phyloP scores from a whole-genome alignment of 179 eudicot genomes.

The Spinacia oleracea region DNA sequence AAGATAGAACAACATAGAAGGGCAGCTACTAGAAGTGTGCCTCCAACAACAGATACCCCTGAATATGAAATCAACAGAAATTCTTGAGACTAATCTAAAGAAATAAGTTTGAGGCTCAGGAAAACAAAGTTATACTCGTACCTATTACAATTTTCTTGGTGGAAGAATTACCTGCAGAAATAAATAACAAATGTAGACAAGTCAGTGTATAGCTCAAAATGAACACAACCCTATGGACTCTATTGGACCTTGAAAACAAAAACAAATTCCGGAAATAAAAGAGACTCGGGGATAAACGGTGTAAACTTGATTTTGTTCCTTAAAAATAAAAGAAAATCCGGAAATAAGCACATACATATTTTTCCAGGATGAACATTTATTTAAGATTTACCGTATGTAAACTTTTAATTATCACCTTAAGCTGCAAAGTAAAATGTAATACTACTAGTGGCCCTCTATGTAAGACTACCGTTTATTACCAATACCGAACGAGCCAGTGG shows the following conservation, averaged over 20 bases:
- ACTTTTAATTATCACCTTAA: not conserved
- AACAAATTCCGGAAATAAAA: not conserved
- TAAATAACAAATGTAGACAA: not conserved
- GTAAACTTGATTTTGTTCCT: not conserved
- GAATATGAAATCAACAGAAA: conserved; percentile 24
- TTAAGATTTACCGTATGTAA: not conserved
- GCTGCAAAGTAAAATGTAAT: not conserved
- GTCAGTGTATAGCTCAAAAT: not conserved
- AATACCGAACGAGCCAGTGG: too few species aligned
- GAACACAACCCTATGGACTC: not conserved
- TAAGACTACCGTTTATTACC: too few species aligned
- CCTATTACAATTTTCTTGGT: conserved; percentile 22
- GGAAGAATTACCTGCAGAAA: conserved; percentile 25
- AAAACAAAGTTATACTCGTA: conserved; percentile 17
- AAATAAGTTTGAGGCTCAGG: not conserved
- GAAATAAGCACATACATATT: too few species aligned
- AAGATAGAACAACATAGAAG: conserved; percentile 42
- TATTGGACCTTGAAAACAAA: not conserved
- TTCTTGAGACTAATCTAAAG: not conserved
- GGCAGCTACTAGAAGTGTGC: conserved; percentile 40
- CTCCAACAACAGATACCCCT: conserved; percentile 50
- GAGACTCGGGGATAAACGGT: not conserved
- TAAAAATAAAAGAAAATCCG: not conserved
- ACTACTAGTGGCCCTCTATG: too few species aligned
- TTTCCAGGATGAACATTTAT: not conserved